phyloP scores from a whole-genome alignment of 306 rosid genomes.

The Aeschynomene evenia region DNA sequence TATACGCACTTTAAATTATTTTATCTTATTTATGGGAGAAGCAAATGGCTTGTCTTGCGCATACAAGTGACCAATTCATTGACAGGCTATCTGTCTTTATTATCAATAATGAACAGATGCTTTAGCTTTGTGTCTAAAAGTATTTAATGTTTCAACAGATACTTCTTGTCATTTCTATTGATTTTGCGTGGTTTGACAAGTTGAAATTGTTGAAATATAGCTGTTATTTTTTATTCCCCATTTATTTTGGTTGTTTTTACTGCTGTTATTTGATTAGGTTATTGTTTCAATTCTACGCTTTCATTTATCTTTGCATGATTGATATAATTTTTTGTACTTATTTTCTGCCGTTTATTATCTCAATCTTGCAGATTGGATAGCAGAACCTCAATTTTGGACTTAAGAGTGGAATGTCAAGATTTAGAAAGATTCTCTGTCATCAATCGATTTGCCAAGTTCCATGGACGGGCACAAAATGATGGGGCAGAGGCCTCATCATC shows the following conservation, averaged over 20 bases:
- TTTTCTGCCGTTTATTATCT: constrained; percentile 25
- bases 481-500: constrained; percentile 70
- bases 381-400: constrained; percentile 77
- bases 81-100: background rate
- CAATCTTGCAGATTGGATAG: constrained; percentile 65
- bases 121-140: too few relatives aligned
- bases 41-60: background rate
- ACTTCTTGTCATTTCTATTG: too few relatives aligned
- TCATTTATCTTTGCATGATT: background rate
- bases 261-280: background rate
- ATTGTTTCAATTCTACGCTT: background rate
- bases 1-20: constrained; percentile 9
- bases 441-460: constrained; percentile 92
- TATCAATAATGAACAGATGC: too few relatives aligned
- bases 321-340: constrained; percentile 1
- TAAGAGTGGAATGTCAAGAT: constrained; percentile 92
- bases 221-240: background rate
- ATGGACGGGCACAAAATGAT: constrained; percentile 79
- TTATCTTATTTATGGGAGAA: background rate
- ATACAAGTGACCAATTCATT: background rate
- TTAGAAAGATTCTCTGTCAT: constrained; percentile 89
- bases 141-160: too few relatives aligned
- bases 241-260: constrained; percentile 1
- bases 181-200: background rate
- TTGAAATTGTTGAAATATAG: too few relatives aligned